Evolutionary conservation across 495 filamentous ascomycete species (phyloP).

Genomic region (Massariosphaeria phaeospora): DNA sequence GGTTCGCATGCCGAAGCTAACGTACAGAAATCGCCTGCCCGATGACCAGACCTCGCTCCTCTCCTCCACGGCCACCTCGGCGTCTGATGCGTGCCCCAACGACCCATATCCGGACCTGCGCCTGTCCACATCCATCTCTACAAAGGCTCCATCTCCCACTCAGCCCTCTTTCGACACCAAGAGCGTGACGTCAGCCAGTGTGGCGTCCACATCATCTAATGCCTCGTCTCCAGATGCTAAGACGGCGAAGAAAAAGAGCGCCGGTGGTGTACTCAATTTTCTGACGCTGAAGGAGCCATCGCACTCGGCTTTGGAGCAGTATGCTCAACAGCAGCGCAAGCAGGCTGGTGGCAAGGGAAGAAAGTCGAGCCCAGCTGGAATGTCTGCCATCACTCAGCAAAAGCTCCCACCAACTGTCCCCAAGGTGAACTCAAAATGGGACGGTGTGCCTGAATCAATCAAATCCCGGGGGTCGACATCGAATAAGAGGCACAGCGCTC

Average conservation of each 20-base stretch:
- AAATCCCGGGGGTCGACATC: slow-evolving; percentile 29
- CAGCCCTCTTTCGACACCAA: slow-evolving; percentile 4
- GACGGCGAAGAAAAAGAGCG: slow-evolving; percentile 33
- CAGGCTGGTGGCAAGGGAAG: slow-evolving; percentile 34
- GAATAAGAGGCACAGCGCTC: slow-evolving; percentile 5
- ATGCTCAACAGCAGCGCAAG: slow-evolving; percentile 37
- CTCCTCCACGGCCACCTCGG: slow-evolving; percentile 1
- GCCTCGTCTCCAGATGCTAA: slow-evolving; percentile 11
- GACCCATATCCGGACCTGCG: background rate
- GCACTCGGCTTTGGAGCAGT: slow-evolving; percentile 36
- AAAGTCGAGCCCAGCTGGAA: slow-evolving; percentile 20
- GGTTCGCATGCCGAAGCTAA: slow-evolving; percentile 27
- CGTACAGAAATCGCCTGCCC: slow-evolving; percentile 20
- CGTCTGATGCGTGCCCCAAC: slow-evolving; percentile 1
- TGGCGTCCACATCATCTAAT: slow-evolving; percentile 17
- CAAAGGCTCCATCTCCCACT: background rate
- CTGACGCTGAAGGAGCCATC: slow-evolving; percentile 42
- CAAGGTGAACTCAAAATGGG: slow-evolving; percentile 50
- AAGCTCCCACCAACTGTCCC: slow-evolving; percentile 46
- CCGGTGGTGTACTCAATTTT: slow-evolving; percentile 33
- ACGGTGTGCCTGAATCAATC: slow-evolving; percentile 43
- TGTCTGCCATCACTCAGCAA: slow-evolving; percentile 40
- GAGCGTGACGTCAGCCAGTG: slow-evolving; percentile 13
- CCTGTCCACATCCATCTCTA: background rate
- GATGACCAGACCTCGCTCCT: slow-evolving; percentile 14